phyloP scores from a whole-genome alignment of 1,284 basidiomycete genomes.

The Calocybe gambosa region DNA sequence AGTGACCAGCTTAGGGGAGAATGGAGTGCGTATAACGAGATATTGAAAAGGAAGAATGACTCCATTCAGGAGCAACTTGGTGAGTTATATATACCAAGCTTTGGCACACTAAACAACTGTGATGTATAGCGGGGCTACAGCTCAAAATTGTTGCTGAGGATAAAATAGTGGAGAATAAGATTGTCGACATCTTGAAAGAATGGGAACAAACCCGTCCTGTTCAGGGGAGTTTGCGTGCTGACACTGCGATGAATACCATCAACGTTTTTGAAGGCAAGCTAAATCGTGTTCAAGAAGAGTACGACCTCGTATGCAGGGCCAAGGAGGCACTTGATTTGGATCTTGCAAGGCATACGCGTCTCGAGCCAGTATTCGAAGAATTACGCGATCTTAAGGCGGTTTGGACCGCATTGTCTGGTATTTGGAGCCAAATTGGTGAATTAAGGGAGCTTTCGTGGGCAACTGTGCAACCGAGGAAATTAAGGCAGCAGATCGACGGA shows the following conservation, averaged over 20 bases:
- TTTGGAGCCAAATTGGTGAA: constrained; percentile 92
- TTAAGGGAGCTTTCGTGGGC: constrained; percentile 88
- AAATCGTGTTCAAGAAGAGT: constrained; percentile 86
- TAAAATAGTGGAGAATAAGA: constrained; percentile 91
- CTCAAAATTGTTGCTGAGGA: constrained; percentile 99
- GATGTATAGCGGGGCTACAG: constrained; percentile 76
- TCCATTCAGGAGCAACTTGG: constrained; percentile 97
- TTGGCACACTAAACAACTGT: constrained; percentile 3
- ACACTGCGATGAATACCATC: constrained; percentile 93
- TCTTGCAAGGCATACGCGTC: constrained; percentile 81
- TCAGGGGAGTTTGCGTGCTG: constrained; percentile 92
- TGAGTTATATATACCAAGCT: constrained; percentile 28
- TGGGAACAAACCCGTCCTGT: constrained; percentile 97
- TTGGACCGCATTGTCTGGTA: constrained; percentile 97
- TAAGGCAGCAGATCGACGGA: constrained; percentile 90
- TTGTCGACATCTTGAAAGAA: constrained; percentile 68
- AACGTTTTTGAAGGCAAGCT: constrained; percentile 91
- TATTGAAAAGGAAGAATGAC: constrained; percentile 95
- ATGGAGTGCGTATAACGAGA: constrained; percentile 98
- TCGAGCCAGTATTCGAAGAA: constrained; percentile 94
- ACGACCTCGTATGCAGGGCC: constrained; percentile 88
- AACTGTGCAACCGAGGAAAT: constrained; percentile 89
- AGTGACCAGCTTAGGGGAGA: constrained; percentile 96
- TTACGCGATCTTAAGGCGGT: constrained; percentile 94
- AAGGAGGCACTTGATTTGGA: constrained; percentile 97